Evolutionary conservation across 148 eudicot species (phyloP).

Genomic region (Chenopodium quinoa): DNA sequence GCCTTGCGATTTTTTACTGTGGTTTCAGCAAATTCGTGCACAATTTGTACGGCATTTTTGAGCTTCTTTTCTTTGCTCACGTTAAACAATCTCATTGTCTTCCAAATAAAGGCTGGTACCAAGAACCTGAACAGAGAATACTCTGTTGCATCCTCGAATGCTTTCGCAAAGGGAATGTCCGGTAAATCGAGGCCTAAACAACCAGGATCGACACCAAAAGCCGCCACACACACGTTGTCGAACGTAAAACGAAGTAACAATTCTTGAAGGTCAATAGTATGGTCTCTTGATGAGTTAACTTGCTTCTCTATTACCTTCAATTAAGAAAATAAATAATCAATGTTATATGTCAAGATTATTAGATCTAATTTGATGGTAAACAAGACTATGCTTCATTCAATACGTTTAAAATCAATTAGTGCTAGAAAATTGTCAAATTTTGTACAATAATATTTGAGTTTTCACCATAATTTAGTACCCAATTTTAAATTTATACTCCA

Average conservation of each 20-base stretch:
- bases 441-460: too few species aligned
- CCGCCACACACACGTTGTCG: constrained; percentile 54
- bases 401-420: too few species aligned
- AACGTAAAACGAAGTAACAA: constrained; percentile 54
- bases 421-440: too few species aligned
- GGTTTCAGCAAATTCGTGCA: constrained; percentile 53
- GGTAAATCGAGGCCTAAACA: constrained; percentile 44
- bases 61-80: constrained; percentile 41
- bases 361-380: too few species aligned
- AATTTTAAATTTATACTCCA: too few species aligned
- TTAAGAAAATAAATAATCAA: neutral
- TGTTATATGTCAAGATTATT: neutral
- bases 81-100: constrained; percentile 36
- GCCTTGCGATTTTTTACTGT: constrained; percentile 49
- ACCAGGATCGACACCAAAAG: constrained; percentile 57
- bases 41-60: constrained; percentile 34
- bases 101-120: constrained; percentile 50
- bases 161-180: constrained; percentile 51
- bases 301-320: constrained; percentile 33
- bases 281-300: constrained; percentile 9
- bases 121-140: constrained; percentile 47
- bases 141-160: constrained; percentile 61
- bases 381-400: too few species aligned
- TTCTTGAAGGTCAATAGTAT: constrained; percentile 51
- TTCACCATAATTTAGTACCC: too few species aligned